Evolutionary conservation across 306 rosid genomes (phyloP), one percentile per base, ranked within the genome.

Genomic region (Parietaria judaica): DNA sequence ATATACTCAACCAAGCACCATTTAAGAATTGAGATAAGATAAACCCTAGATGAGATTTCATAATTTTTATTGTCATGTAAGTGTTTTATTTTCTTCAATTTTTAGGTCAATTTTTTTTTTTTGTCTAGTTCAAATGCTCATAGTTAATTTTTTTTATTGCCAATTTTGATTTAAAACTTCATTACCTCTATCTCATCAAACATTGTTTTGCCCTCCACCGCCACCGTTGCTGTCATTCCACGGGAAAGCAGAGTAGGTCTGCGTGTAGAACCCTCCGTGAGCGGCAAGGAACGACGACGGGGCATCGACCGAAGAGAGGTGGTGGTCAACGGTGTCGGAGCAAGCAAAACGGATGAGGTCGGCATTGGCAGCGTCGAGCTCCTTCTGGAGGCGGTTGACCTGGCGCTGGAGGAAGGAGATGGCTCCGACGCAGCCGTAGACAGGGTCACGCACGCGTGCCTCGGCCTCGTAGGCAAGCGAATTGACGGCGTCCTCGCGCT

Each of bases 401-500:
- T 92, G 99, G 72, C 88, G 76, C 62, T 88, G 96, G 11, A 92
- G 96, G 78, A 86, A 92, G 15, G 99, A 84, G 66, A 92, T 92
- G 71, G 99, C 96, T 8, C 99, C 94, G 0, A 92, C 96, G 13
- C 99, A 92, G 23, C 99, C 99, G 48, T 92, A 92, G 16, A 92
- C 96, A 0, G 99, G 99, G 67, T 92, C 99, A 55, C 94, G 79
- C 8, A 92, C 90, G 0, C 99, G 80, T 0, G 99, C 99, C 79
- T 92, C 99, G 2, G 99, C 99, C 59, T 92, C 99, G 10, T 92
- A 92, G 16, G 99, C 94, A 0, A 92, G 86, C 7, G 99, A 92
- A 68, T 92, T 92, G 49, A 92, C 99, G 37, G 99, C 96, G 55
- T 92, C 99, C 50, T 92, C 99, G 6, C 99, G 79, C 70, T 92